Conservation (phyloP, 768 basidiomycete genomes). For the Tulasnella sp. region DNA sequence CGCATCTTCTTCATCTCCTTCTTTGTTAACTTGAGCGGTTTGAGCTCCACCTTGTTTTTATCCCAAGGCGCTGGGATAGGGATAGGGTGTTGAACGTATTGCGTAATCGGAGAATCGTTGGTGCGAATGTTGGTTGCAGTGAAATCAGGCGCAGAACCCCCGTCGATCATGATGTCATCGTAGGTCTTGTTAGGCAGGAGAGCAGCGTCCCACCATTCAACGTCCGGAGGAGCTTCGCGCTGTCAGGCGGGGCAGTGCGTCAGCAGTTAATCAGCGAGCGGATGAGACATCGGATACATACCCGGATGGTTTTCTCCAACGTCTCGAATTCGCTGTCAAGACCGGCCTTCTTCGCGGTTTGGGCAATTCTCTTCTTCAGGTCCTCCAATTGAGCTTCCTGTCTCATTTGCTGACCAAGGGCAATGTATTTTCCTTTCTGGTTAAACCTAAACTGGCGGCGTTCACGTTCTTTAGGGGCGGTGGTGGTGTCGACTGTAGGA, state of each 20-base stretch:
- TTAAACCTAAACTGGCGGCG: conserved; percentile 80
- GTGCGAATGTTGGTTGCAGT: conserved; percentile 51
- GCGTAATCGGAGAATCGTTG: conserved; percentile 69
- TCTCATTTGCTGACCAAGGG: conserved; percentile 44
- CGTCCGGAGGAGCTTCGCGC: conserved; percentile 80
- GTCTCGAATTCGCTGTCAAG: conserved; percentile 89
- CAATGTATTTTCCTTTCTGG: conserved; percentile 77
- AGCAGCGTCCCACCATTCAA: conserved; percentile 97
- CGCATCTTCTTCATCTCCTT: conserved; percentile 99
- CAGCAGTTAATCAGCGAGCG: background rate
- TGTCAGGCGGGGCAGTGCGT: conserved; percentile 35
- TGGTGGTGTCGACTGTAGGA: conserved; percentile 27
- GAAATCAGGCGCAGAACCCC: conserved; percentile 49
- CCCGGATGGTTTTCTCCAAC: conserved; percentile 84
- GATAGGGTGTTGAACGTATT: conserved; percentile 95
- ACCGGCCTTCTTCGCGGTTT: conserved; percentile 88
- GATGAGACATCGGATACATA: conserved; percentile 36
- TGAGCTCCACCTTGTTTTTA: conserved; percentile 70
- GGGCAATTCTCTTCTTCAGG: conserved; percentile 88
- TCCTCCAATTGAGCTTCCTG: conserved; percentile 75
- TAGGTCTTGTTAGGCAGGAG: conserved; percentile 78
- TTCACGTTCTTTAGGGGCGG: conserved; percentile 63
- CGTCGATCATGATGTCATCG: conserved; percentile 52
- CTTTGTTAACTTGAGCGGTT: conserved; percentile 88
- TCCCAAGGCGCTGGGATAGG: conserved; percentile 89